Evolutionary conservation across 1,284 basidiomycete genomes (phyloP).

Genomic region (Ustilago xerochloae): DNA sequence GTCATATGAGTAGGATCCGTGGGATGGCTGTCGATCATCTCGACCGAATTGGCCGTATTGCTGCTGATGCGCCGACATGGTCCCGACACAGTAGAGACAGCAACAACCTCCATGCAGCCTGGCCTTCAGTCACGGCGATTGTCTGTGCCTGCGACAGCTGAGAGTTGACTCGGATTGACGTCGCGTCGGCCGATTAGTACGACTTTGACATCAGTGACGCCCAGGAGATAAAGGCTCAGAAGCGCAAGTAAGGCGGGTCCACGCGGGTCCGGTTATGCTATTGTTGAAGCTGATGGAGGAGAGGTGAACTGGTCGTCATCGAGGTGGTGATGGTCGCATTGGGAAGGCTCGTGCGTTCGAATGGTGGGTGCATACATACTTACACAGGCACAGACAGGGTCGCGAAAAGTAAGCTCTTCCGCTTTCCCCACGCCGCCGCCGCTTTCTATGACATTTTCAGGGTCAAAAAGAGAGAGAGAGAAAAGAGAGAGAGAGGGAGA

Average conservation of each 20-base stretch:
- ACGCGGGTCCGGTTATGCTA: too few relatives aligned
- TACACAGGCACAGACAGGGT: neutral
- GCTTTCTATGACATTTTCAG: too few relatives aligned
- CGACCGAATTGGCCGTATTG: slow-evolving; percentile 23
- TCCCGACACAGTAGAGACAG: neutral
- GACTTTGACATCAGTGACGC: too few relatives aligned
- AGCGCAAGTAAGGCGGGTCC: too few relatives aligned
- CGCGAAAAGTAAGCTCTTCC: too few relatives aligned
- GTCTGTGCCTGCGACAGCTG: neutral
- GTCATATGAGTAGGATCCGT: slow-evolving; percentile 8
- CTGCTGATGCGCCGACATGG: slow-evolving; percentile 31
- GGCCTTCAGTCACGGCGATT: neutral
- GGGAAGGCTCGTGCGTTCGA: slow-evolving; percentile 29
- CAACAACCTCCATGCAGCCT: neutral
- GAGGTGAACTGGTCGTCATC: too few relatives aligned
- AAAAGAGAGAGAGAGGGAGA: too few relatives aligned
- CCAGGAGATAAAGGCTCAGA: too few relatives aligned
- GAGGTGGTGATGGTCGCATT: neutral
- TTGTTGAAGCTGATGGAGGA: too few relatives aligned
- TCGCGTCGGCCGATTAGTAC: neutral
- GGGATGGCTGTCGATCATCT: slow-evolving; percentile 8
- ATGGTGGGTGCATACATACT: neutral
- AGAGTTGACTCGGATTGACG: neutral
- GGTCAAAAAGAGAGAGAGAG: too few relatives aligned
- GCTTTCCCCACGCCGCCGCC: slow-evolving; percentile 10